phyloP scores from a whole-genome alignment of 108 stramenopile species.

The Aurantiochytrium sp. region DNA sequence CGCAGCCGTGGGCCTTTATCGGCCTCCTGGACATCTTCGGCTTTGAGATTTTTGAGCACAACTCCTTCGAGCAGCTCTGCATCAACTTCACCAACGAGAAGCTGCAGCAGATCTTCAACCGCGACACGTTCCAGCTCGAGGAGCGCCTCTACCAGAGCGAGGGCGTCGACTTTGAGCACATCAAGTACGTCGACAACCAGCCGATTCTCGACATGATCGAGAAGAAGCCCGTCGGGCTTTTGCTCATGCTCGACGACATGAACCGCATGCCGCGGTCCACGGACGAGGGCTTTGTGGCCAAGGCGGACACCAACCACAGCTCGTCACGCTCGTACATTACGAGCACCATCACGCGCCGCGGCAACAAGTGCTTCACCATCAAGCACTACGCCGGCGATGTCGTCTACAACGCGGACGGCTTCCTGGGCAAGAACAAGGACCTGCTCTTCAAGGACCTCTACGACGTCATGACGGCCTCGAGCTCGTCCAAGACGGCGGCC shows the following conservation, averaged over 20 bases:
- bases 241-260: conserved; percentile 61
- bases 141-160: conserved; percentile 49
- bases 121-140: conserved; percentile 80
- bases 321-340: not conserved
- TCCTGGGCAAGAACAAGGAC: conserved; percentile 86
- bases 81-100: conserved; percentile 55
- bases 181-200: conserved; percentile 47
- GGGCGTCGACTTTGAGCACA: conserved; percentile 34
- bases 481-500: not conserved
- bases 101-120: conserved; percentile 75
- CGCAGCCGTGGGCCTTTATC: conserved; percentile 33
- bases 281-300: conserved; percentile 8
- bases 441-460: conserved; percentile 72
- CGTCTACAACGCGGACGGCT: conserved; percentile 72
- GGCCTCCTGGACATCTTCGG: conserved; percentile 54
- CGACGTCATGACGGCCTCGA: conserved; percentile 42
- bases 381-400: conserved; percentile 82
- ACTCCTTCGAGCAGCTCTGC: conserved; percentile 51
- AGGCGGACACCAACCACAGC: conserved; percentile 6
- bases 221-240: conserved; percentile 59
- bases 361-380: conserved; percentile 54
- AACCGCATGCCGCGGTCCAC: conserved; percentile 7
- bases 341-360: not conserved
- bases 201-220: conserved; percentile 46
- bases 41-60: conserved; percentile 46